A percentile compares a stretch with the other conserved stretches of the same genome.
phyloP scores from a whole-genome alignment of 176 grass and related monocot species.

The Ensete glaucum region DNA sequence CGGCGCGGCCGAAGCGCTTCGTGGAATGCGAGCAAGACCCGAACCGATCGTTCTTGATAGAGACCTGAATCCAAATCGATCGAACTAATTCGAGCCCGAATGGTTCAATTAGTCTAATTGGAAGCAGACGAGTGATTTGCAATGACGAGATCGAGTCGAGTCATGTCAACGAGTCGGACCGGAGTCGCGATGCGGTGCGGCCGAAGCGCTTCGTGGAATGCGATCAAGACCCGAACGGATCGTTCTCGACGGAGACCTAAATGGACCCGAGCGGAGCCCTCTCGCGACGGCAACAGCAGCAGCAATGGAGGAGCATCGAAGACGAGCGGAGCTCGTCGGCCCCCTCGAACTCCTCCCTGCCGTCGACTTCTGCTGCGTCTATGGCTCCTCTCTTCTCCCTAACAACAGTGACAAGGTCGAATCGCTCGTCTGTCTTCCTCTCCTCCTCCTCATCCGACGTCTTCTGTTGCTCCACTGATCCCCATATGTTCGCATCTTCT shows the following conservation, averaged over 20 bases:
- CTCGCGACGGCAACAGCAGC: neutral
- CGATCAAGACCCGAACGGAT: no score
- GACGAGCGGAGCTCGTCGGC: slow-evolving; percentile 30
- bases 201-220: no score
- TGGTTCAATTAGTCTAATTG: no score
- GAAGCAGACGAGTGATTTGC: no score
- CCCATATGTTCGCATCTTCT: neutral
- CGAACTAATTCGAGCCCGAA: no score
- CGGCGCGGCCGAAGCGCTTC: no score
- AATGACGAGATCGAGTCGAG: no score
- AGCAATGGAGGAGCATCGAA: neutral
- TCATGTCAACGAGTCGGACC: no score
- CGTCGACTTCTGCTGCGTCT: slow-evolving; percentile 83
- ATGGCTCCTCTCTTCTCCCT: slow-evolving; percentile 73
- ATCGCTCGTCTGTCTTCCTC: neutral
- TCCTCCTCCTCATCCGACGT: neutral
- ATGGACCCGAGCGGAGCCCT: neutral
- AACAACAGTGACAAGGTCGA: slow-evolving; percentile 31
- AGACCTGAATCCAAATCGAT: neutral
- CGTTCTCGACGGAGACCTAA: neutral
- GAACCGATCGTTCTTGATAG: no score
- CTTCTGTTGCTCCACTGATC: neutral
- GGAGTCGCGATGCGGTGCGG: no score
- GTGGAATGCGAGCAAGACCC: no score
- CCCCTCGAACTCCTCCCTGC: slow-evolving; percentile 58